Percentiles rank a stretch among this genome's conserved stretches.
Evolutionary conservation across 1,284 basidiomycete genomes (phyloP).

Genomic region (Boletellus deceptivus): DNA sequence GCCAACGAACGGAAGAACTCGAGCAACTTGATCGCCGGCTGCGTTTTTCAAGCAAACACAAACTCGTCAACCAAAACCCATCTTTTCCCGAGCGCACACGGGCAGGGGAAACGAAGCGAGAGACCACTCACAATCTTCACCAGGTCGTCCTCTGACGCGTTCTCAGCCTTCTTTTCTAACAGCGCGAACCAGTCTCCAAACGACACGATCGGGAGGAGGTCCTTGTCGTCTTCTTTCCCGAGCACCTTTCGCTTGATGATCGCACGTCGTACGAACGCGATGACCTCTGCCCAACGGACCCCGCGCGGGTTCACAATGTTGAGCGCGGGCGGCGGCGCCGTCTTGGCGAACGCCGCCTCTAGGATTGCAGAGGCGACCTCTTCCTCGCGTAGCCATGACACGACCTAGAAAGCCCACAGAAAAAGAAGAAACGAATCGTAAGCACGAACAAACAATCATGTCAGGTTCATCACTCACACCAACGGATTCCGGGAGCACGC

Average conservation of each 20-base stretch:
- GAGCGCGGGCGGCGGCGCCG: conserved; percentile 6
- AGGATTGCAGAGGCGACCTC: conserved; percentile 18
- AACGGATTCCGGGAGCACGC: conserved; percentile 25
- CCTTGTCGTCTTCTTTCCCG: background rate
- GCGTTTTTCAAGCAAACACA: background rate
- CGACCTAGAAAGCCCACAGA: conserved; percentile 5
- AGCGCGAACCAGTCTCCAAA: conserved; percentile 25
- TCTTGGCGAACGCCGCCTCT: conserved; percentile 16
- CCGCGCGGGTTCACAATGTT: conserved; percentile 28
- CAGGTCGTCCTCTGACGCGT: conserved; percentile 15
- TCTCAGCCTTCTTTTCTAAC: conserved; percentile 21
- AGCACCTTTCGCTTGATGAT: conserved; percentile 9
- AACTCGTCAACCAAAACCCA: too few relatives aligned
- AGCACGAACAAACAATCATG: background rate
- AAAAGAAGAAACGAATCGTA: background rate
- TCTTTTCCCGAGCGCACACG: too few relatives aligned
- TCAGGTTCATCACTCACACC: conserved; percentile 21
- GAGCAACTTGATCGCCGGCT: conserved; percentile 33
- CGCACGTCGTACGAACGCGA: conserved; percentile 9
- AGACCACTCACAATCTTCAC: conserved; percentile 21
- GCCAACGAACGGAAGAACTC: conserved; percentile 24
- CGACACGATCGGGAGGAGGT: conserved; percentile 20
- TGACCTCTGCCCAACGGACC: conserved; percentile 15
- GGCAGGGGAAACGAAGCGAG: too few relatives aligned
- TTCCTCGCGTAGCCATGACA: conserved; percentile 26